Conservation (phyloP, 1,284 basidiomycete species). For the Xerocomus amazonicus region DNA sequence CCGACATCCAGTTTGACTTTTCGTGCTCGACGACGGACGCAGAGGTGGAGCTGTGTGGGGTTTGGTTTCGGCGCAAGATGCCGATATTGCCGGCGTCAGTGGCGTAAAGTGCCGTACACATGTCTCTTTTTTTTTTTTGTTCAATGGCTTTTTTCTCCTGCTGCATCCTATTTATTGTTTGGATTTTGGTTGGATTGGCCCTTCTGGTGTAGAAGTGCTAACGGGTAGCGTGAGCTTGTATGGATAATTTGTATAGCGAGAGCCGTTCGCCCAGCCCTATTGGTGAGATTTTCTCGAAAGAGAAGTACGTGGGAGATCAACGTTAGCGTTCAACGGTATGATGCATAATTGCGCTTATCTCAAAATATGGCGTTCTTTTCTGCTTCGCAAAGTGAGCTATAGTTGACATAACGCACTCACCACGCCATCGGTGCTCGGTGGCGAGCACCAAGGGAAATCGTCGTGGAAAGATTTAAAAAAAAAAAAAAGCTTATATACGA, state of each 20-base stretch:
- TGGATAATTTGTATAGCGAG: neutral
- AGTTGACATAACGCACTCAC: too few species aligned
- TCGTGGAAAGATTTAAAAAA: too few species aligned
- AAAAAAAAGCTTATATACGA: too few species aligned
- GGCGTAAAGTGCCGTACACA: neutral
- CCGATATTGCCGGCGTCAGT: neutral
- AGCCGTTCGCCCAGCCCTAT: too few species aligned
- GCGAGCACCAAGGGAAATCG: too few species aligned
- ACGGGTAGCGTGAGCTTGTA: neutral
- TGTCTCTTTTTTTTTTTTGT: neutral
- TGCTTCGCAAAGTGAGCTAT: too few species aligned
- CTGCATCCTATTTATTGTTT: neutral
- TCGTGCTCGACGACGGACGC: slow-evolving; percentile 24
- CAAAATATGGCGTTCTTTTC: too few species aligned
- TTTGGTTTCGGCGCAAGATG: slow-evolving; percentile 29
- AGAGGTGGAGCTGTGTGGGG: slow-evolving; percentile 31
- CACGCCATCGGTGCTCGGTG: too few species aligned
- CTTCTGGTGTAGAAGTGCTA: neutral
- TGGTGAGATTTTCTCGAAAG: too few species aligned
- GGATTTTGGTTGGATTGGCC: neutral
- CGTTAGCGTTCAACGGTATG: too few species aligned
- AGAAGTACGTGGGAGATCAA: too few species aligned
- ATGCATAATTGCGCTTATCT: too few species aligned
- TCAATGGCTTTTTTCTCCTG: neutral
- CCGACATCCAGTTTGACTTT: slow-evolving; percentile 30